A percentile compares a stretch with the other conserved stretches of the same genome.
These are phyloP conservation scores for Metschnikowia baotianmanensis DNA, from an alignment of 805 yeast species.

Conservation along the genomic window DNA sequence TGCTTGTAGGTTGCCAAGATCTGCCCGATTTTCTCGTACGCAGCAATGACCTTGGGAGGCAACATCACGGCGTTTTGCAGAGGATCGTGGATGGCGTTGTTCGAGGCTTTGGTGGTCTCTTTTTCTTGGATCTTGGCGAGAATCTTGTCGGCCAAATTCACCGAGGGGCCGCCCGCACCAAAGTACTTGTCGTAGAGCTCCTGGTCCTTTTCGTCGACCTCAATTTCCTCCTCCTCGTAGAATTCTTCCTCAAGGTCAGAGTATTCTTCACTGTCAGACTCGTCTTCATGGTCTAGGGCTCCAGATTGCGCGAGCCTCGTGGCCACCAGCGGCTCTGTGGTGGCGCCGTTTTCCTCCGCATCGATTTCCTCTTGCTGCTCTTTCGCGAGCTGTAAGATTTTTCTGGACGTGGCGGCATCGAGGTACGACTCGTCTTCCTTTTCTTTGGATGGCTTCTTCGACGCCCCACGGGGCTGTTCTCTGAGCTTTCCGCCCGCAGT, in stretches of 20 bases:
- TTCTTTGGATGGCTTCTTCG: constrained; percentile 34
- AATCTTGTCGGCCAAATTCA: constrained; percentile 87
- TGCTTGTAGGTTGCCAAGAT: constrained; percentile 86
- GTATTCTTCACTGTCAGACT: constrained; percentile 49
- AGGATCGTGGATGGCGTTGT: constrained; percentile 10
- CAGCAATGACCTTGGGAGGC: constrained; percentile 95
- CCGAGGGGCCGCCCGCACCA: constrained; percentile 36
- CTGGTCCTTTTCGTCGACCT: constrained; percentile 77
- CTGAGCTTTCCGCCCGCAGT: constrained; percentile 71
- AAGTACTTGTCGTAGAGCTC: constrained; percentile 80
- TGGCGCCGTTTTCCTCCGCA: constrained; percentile 51
- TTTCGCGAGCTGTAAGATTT: constrained; percentile 82
- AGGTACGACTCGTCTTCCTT: constrained; percentile 60
- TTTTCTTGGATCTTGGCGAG: constrained; percentile 85
- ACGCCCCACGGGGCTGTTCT: constrained; percentile 32
- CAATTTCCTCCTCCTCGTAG: constrained; percentile 57
- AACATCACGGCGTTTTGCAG: constrained; percentile 69
- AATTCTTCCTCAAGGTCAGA: constrained; percentile 49
- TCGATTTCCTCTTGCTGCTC: constrained; percentile 92
- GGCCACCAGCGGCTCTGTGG: background rate
- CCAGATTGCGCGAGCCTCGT: constrained; percentile 22
- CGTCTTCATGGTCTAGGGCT: constrained; percentile 33
- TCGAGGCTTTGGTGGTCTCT: constrained; percentile 34
- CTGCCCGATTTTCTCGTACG: constrained; percentile 88
- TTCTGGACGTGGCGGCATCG: constrained; percentile 80